Evolutionary conservation across 2,329 filamentous ascomycete species (phyloP), one percentile per base, ranked within the genome.

Genomic region (Ophiostoma novo-ulmi): DNA sequence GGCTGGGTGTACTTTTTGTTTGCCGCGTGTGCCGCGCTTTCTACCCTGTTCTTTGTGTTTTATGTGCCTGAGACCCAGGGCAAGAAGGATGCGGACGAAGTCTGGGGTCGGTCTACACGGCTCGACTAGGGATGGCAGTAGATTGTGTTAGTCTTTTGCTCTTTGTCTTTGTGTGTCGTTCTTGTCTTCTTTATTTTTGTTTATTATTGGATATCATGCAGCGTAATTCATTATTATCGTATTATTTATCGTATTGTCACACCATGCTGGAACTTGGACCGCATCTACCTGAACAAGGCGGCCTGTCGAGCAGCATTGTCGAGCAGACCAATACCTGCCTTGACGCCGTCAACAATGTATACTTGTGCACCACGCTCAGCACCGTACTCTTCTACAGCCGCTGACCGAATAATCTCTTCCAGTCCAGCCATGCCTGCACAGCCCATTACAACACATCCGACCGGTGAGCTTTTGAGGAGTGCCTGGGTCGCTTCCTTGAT

Each of bases 1-100:
- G 94, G 94, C 1, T 91, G 90, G 82, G 91, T 95, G 0, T 99
- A 97, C 78, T 97, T 95, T 78, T 84, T 97, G n/a, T 99, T 99
- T 79, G 89, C 93, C 0, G 89, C 79, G 0, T 80, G 97, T 72
- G 93, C 93, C 0, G 82, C 83, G 0, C 75, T 90, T 1, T 91
- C 90, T 70, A 90, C 87, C 0, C 72, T 85, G 0, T 97, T 97
- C 78, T 89, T 97, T 35, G 82, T 83, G 10, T 86, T 84, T 80
- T 87, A 83, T 66, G 92, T 98, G 22, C 94, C 94, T 0, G 94
- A 98, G 81, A 97, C 94, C 0, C 92, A 89, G 76, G 94, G 92
- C 2, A 97, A 92, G 84, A 88, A 87, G 76, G 89, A 90, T 76
- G 88, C 87, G 0, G 92, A 97, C 76, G 94, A 97, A 77, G 93